A percentile compares a stretch with the other conserved stretches of the same genome.
These are phyloP conservation scores for Quercus tomentella DNA, from an alignment of 331 rosid species.

Conservation along the genomic window DNA sequence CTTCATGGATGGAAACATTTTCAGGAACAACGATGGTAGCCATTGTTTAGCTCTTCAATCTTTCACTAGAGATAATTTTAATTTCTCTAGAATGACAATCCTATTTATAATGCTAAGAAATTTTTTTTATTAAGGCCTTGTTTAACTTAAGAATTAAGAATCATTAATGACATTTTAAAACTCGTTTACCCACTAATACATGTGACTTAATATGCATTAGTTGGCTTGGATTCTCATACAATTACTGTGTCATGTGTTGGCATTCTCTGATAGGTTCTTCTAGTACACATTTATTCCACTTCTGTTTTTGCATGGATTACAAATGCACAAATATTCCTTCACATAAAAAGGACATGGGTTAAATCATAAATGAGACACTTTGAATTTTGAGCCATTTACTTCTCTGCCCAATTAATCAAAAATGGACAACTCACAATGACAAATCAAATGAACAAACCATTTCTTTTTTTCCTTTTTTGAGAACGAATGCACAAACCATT, in stretches of 20 bases:
- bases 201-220: not conserved
- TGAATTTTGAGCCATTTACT: too few relatives aligned
- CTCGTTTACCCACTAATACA: not conserved
- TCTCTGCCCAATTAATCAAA: too few relatives aligned
- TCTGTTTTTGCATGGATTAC: not conserved
- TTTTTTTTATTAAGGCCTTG: not conserved
- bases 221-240: not conserved
- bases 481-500: too few relatives aligned
- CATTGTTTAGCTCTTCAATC: slow-evolving; percentile 24
- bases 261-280: not conserved
- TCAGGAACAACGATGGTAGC: slow-evolving; percentile 48
- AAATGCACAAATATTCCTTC: not conserved
- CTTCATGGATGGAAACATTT: slow-evolving; percentile 44
- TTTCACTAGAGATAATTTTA: not conserved
- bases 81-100: not conserved
- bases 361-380: too few relatives aligned
- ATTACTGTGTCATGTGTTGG: not conserved
- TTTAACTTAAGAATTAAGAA: not conserved
- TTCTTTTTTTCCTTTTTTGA: too few relatives aligned
- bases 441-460: too few relatives aligned
- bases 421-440: too few relatives aligned
- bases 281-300: not conserved
- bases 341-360: not conserved
- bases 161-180: not conserved
- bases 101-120: not conserved